These are phyloP conservation scores for Flueggea neowawraea DNA, from an alignment of 441 rosid species.

Conservation along the genomic window DNA sequence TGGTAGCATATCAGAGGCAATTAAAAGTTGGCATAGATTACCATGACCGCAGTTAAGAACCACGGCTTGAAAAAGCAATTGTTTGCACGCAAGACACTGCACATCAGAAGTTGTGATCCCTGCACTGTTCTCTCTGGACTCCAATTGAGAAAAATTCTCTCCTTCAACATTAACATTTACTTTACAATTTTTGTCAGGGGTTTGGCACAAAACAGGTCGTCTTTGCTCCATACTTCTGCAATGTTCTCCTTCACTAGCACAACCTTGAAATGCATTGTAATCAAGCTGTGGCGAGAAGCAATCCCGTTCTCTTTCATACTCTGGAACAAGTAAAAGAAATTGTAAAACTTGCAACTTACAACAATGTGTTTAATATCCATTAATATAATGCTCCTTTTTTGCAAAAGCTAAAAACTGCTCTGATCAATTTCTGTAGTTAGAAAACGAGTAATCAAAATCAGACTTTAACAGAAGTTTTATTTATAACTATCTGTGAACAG, in stretches of 20 bases:
- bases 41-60: conserved; percentile 93
- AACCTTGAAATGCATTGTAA: conserved; percentile 11
- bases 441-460: too few relatives aligned
- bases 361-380: too few relatives aligned
- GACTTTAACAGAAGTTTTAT: too few relatives aligned
- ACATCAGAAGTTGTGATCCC: conserved; percentile 44
- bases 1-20: not conserved
- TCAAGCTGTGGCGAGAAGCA: conserved; percentile 61
- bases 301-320: conserved; percentile 39
- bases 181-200: not conserved
- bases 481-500: too few relatives aligned
- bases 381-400: too few relatives aligned
- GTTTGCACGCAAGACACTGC: conserved; percentile 63
- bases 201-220: conserved; percentile 5
- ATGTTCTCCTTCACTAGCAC: conserved; percentile 19
- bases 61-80: conserved; percentile 54
- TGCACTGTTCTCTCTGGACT: conserved; percentile 16
- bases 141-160: conserved; percentile 12
- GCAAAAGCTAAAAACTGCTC: too few relatives aligned
- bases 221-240: conserved; percentile 13
- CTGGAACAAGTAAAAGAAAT: conserved; percentile 32
- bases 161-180: conserved; percentile 4
- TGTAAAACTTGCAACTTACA: not conserved
- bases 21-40: conserved; percentile 17
- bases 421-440: too few relatives aligned